Evolutionary conservation across 495 filamentous ascomycete genomes (phyloP).

Genomic region (Hypoxylon intermedium): DNA sequence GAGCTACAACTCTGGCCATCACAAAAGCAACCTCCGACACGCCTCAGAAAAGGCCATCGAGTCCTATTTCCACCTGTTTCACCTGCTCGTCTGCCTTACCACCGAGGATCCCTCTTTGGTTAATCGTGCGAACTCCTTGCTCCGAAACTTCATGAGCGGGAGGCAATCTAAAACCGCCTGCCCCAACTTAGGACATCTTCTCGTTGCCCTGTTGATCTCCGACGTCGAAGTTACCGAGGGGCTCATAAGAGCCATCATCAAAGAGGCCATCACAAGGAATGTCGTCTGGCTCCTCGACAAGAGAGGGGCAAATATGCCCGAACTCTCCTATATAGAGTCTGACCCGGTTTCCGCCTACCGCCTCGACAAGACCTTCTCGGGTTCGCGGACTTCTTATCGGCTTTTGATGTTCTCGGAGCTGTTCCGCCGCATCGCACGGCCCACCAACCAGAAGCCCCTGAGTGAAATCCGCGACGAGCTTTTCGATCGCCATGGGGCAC

Average conservation of each 20-base stretch:
- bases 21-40: conserved; percentile 52
- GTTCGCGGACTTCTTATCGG: conserved; percentile 56
- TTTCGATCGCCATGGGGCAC: conserved; percentile 57
- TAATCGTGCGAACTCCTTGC: conserved; percentile 39
- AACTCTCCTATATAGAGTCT: conserved; percentile 57
- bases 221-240: conserved; percentile 49
- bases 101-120: conserved; percentile 39
- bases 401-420: conserved; percentile 62
- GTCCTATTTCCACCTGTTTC: conserved; percentile 61
- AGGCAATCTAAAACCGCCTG: conserved; percentile 48
- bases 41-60: conserved; percentile 62
- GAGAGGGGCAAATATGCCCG: conserved; percentile 49
- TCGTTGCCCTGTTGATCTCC: conserved; percentile 55
- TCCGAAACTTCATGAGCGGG: conserved; percentile 49
- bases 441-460: conserved; percentile 44
- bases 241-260: conserved; percentile 54
- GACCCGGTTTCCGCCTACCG: conserved; percentile 51
- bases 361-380: conserved; percentile 56
- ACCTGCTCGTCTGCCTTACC: conserved; percentile 55
- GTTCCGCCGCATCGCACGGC: conserved; percentile 54
- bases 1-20: neutral
- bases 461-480: conserved; percentile 50
- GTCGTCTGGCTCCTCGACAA: conserved; percentile 60
- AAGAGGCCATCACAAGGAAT: conserved; percentile 58
- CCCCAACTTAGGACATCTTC: conserved; percentile 59